Evolutionary conservation across 805 yeast species (phyloP).

Genomic region (Candida railenensis): DNA sequence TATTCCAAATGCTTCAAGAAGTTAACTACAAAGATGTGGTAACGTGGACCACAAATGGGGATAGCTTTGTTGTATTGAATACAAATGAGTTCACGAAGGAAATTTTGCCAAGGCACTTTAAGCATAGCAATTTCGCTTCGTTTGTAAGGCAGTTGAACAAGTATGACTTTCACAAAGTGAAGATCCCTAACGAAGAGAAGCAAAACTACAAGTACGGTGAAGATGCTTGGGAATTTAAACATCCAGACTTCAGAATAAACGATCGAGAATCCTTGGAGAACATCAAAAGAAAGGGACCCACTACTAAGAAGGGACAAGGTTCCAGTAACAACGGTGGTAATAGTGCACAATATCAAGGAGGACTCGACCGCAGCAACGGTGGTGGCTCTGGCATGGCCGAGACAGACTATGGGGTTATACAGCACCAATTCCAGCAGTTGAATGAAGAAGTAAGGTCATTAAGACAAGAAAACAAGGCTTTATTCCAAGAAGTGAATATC

Average conservation of each 20-base stretch:
- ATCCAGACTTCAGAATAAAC: constrained; percentile 79
- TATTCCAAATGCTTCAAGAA: constrained; percentile 82
- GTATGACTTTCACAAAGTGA: constrained; percentile 96
- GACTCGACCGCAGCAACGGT: constrained; percentile 5
- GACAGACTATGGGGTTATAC: constrained; percentile 7
- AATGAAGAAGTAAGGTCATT: constrained; percentile 32
- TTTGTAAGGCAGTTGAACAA: constrained; percentile 96
- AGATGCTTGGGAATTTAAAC: constrained; percentile 92
- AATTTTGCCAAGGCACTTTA: constrained; percentile 88
- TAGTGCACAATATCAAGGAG: constrained; percentile 12
- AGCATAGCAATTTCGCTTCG: constrained; percentile 92
- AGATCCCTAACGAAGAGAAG: constrained; percentile 64
- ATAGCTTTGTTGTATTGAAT: constrained; percentile 84
- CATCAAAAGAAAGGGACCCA: constrained; percentile 80
- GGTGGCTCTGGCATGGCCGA: neutral
- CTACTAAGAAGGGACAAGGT: constrained; percentile 43
- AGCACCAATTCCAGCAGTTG: constrained; percentile 19
- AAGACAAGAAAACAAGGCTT: constrained; percentile 28
- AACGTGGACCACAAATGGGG: constrained; percentile 84
- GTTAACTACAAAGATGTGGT: constrained; percentile 74
- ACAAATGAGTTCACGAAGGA: constrained; percentile 88
- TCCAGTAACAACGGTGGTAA: constrained; percentile 14
- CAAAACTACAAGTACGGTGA: constrained; percentile 59
- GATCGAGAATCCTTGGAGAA: constrained; percentile 80
- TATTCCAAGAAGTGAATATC: constrained; percentile 34